These are phyloP conservation scores for Malbranchea zuffiana DNA, from an alignment of 2,329 filamentous ascomycete genomes.

Conservation along the genomic window DNA sequence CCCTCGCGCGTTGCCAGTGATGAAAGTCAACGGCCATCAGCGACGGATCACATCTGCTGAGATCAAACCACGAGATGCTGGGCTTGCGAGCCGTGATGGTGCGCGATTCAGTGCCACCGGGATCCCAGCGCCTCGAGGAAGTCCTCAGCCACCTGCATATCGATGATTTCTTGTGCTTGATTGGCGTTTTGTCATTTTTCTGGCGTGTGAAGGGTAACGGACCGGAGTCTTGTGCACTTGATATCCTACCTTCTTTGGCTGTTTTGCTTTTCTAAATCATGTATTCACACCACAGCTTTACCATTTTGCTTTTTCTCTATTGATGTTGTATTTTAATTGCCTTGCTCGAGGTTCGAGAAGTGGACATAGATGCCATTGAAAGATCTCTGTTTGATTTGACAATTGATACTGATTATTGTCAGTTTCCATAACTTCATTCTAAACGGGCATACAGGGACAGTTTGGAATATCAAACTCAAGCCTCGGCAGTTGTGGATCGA, in stretches of 20 bases:
- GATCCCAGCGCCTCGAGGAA: constrained; percentile 25
- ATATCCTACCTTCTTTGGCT: background rate
- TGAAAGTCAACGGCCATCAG: constrained; percentile 41
- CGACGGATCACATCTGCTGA: constrained; percentile 36
- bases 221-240: background rate
- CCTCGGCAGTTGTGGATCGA: too few relatives aligned
- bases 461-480: too few relatives aligned
- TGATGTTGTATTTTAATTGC: too few relatives aligned
- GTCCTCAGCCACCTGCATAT: constrained; percentile 21
- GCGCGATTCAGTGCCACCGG: constrained; percentile 29
- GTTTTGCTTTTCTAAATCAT: too few relatives aligned
- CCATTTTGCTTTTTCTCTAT: constrained; percentile 3
- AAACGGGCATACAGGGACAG: too few relatives aligned
- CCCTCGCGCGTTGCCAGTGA: constrained; percentile 48
- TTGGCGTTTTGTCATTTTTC: background rate
- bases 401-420: too few relatives aligned
- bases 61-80: constrained; percentile 30
- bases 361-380: too few relatives aligned
- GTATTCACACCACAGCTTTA: too few relatives aligned
- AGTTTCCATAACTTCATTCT: too few relatives aligned
- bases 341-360: too few relatives aligned
- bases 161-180: constrained; percentile 14
- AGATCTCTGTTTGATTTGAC: too few relatives aligned
- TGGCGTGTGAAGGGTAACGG: background rate
- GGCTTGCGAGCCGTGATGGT: constrained; percentile 29